phyloP scores from a whole-genome alignment of 1,284 basidiomycete genomes.

The Heimioporus retisporus region DNA sequence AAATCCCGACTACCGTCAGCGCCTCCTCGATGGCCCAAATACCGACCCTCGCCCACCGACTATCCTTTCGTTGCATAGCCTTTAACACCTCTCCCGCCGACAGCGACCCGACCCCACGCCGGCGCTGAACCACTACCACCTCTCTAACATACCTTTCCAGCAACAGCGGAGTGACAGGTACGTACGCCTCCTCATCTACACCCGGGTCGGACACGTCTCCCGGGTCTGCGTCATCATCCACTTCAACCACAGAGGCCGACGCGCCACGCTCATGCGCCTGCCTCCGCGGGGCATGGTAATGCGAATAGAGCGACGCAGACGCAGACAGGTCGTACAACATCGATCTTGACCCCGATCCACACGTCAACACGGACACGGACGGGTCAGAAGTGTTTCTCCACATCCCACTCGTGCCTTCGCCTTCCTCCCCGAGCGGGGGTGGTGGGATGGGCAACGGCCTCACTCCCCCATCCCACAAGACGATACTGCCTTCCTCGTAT shows the following conservation, averaged over 20 bases:
- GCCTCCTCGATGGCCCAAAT: too few species aligned
- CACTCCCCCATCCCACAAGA: conserved; percentile 70
- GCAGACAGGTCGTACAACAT: conserved; percentile 33
- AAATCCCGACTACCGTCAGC: too few species aligned
- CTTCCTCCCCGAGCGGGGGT: neutral
- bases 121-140: too few species aligned
- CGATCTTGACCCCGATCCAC: neutral
- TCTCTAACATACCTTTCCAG: too few species aligned
- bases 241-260: neutral
- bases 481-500: conserved; percentile 71
- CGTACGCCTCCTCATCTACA: too few species aligned
- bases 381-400: conserved; percentile 5
- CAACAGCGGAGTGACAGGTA: too few species aligned
- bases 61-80: too few species aligned
- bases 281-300: conserved; percentile 35
- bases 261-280: neutral
- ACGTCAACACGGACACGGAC: neutral
- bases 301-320: conserved; percentile 38
- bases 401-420: neutral
- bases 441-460: conserved; percentile 31
- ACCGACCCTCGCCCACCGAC: too few species aligned
- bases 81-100: too few species aligned
- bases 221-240: too few species aligned
- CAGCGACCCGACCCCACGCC: too few species aligned
- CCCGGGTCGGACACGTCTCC: too few species aligned